Conservation (phyloP, 2,329 filamentous ascomycete species). For the Hirsutella rhossiliensis region DNA sequence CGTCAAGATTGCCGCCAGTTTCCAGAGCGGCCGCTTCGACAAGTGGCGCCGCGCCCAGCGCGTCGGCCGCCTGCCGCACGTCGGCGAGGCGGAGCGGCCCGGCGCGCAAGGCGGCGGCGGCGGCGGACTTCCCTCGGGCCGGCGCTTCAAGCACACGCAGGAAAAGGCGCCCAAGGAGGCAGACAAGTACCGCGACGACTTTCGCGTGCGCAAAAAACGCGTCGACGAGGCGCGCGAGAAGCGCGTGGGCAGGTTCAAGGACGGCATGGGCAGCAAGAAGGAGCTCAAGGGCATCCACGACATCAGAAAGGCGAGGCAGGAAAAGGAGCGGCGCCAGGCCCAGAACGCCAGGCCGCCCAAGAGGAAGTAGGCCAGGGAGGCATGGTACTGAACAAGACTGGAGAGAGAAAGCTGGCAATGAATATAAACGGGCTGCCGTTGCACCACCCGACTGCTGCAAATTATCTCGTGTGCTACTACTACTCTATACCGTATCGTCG, state of each 20-base stretch:
- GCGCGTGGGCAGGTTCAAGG: slow-evolving; percentile 60
- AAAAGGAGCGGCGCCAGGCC: slow-evolving; percentile 63
- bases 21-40: slow-evolving; percentile 89
- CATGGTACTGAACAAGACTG: too few species aligned
- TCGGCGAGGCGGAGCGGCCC: slow-evolving; percentile 66
- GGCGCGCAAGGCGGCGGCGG: slow-evolving; percentile 4
- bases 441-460: too few species aligned
- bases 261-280: slow-evolving; percentile 57
- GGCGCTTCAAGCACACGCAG: slow-evolving; percentile 71
- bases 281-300: slow-evolving; percentile 77
- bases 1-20: slow-evolving; percentile 88
- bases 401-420: not conserved
- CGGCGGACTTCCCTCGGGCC: slow-evolving; percentile 17
- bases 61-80: slow-evolving; percentile 62
- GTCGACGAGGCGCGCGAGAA: slow-evolving; percentile 81
- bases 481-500: too few species aligned
- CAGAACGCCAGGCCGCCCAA: slow-evolving; percentile 80
- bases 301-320: slow-evolving; percentile 68
- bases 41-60: slow-evolving; percentile 82
- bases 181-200: slow-evolving; percentile 87
- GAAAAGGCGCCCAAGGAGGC: slow-evolving; percentile 85
- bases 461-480: too few species aligned
- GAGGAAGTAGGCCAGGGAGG: slow-evolving; percentile 27
- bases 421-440: not conserved
- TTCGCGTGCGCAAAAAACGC: slow-evolving; percentile 79